These are phyloP conservation scores for Prunella vulgaris DNA, from an alignment of 257 asterid species.

Conservation along the genomic window DNA sequence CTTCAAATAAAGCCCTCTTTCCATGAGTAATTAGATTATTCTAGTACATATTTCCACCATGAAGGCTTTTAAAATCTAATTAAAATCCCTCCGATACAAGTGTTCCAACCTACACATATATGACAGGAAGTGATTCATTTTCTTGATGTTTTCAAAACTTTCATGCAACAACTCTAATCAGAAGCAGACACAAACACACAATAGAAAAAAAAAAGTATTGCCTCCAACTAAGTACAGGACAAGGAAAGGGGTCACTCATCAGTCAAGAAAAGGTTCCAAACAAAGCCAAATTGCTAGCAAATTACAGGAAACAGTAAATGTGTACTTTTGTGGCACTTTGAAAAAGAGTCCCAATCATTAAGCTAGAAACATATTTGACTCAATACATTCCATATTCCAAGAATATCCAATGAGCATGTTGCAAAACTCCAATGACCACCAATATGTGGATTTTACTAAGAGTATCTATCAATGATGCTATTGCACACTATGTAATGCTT, in stretches of 20 bases:
- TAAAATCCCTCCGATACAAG: background rate
- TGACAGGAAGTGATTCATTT: background rate
- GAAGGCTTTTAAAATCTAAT: background rate
- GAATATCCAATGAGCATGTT: background rate
- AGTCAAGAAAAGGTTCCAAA: background rate
- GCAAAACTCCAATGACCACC: background rate
- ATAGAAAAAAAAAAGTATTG: background rate
- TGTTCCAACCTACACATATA: background rate
- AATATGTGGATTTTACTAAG: background rate
- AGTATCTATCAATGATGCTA: background rate
- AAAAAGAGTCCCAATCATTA: background rate
- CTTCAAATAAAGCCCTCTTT: conserved; percentile 6
- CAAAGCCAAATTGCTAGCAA: background rate
- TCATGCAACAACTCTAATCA: background rate
- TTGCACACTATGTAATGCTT: conserved; percentile 7
- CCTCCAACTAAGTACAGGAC: background rate
- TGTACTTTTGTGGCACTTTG: background rate
- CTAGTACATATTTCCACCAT: background rate
- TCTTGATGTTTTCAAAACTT: background rate
- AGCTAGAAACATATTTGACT: background rate
- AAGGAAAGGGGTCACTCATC: background rate
- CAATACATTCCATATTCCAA: background rate
- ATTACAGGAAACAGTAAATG: background rate
- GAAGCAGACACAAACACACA: background rate
- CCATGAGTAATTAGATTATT: no score